These are phyloP conservation scores for Stephania yunnanensis DNA, from an alignment of 164 flowering plant genomes.

Conservation along the genomic window DNA sequence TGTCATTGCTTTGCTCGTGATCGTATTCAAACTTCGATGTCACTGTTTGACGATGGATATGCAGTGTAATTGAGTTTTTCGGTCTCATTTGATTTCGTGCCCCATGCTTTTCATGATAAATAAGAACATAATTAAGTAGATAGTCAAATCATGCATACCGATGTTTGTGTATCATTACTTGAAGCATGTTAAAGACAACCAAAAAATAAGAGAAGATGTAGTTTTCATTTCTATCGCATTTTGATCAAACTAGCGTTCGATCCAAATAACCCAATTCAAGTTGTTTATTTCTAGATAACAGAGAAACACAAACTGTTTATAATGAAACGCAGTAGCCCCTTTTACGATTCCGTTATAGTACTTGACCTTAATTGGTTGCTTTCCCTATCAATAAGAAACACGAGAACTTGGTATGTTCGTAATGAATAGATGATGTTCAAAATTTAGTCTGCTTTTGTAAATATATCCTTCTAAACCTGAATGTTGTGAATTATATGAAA, in stretches of 20 bases:
- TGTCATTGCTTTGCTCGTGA: constrained; percentile 50
- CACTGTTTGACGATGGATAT: constrained; percentile 64
- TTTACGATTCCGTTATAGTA: no score
- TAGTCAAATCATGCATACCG: not conserved
- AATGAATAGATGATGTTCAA: not conserved
- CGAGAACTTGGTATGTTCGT: not conserved
- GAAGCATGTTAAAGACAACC: not conserved
- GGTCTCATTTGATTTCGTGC: not conserved
- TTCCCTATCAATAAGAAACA: not conserved
- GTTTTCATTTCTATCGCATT: not conserved
- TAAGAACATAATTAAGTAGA: not conserved
- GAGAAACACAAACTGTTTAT: no score
- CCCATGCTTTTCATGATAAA: not conserved
- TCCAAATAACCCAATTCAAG: not conserved
- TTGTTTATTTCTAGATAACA: no score
- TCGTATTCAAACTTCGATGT: constrained; percentile 44
- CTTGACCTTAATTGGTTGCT: not conserved
- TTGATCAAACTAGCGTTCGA: not conserved
- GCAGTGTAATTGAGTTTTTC: constrained; percentile 34
- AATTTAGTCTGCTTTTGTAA: not conserved
- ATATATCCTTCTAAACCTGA: not conserved
- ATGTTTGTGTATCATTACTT: not conserved
- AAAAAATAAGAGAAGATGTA: not conserved
- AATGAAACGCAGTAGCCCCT: no score
- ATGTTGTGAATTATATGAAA: not conserved